Evolutionary conservation across 2,329 filamentous ascomycete species (phyloP), one percentile per base, ranked within the genome.

Genomic region (Neurospora sp.): DNA sequence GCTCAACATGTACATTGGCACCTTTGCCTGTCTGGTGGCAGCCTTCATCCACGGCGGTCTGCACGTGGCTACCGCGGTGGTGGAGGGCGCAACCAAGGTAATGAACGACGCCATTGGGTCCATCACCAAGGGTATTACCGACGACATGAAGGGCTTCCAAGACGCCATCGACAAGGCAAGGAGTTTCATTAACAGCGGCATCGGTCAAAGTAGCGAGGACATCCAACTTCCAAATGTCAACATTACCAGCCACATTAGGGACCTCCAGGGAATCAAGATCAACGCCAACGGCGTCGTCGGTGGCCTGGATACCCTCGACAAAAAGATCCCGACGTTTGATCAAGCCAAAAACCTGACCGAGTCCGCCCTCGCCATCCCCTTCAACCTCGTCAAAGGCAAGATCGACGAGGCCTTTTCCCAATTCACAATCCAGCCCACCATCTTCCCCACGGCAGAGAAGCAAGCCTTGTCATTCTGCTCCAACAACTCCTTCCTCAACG

Each of bases 1-100:
- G 78, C 93, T 99, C 82, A 92, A 96, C 79, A 90, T 97, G 81
- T 86, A 97, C 81, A 94, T 92, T 65, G 91, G 90, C 67, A 97
- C 93, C 17, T 97, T 97, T 77, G 86, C 93, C 74, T 99, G 96
- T 77, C 86, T 99, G 68, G 92, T 96, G 77, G 92, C 92, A 38
- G 87, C 97, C 73, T 89, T 93, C 66, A 86, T 97, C 69, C 88
- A 91, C 73, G 93, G 93, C 72, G 92, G 89, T 75, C 83, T 97
- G 68, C 88, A 92, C 68, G 89, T 89, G 65, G 92, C 85, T 5
- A 81, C 79, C 15, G 74, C 77, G n/a, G 80, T 78, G 2, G 77
- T 83, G 11, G 76, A 81, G 66, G 79, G 77, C 40, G 79, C 78
- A 23, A 82, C 84, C 12, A 80, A 85, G 67, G 79, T 82, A 11